phyloP scores from a whole-genome alignment of 139 green algal genomes.

The Spirogloea muscicola region DNA sequence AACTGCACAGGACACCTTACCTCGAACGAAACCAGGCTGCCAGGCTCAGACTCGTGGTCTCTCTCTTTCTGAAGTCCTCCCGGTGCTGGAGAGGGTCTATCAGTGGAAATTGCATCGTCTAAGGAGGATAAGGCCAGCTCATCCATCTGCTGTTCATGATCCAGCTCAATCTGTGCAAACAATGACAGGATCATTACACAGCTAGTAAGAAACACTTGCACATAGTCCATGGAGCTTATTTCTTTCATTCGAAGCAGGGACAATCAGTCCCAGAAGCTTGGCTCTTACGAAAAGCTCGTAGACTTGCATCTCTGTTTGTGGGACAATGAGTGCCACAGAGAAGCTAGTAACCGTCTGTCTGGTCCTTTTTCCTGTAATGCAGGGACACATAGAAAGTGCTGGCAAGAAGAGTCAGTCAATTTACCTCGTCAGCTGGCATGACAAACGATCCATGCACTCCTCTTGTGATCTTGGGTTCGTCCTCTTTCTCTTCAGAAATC shows the following conservation, averaged over 20 bases:
- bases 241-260: too few relatives aligned
- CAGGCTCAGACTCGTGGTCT: not conserved
- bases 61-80: not conserved
- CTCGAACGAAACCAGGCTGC: not conserved
- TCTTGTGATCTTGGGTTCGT: not conserved
- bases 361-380: too few relatives aligned
- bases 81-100: not conserved
- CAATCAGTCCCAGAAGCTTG: too few relatives aligned
- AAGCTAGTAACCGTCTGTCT: too few relatives aligned
- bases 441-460: not conserved
- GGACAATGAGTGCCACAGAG: too few relatives aligned
- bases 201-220: too few relatives aligned
- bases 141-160: slow-evolving; percentile 14
- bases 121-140: not conserved
- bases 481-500: not conserved
- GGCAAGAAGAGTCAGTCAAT: too few relatives aligned
- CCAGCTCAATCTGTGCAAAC: slow-evolving; percentile 22
- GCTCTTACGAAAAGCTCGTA: too few relatives aligned
- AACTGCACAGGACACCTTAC: not conserved
- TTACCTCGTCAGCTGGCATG: slow-evolving; percentile 1
- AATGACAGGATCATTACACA: too few relatives aligned
- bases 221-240: too few relatives aligned
- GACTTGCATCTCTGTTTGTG: too few relatives aligned
- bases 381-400: too few relatives aligned
- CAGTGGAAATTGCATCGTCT: not conserved